These are phyloP conservation scores for Geotrichum australiense DNA, from an alignment of 1,139 yeast species.

Conservation along the genomic window DNA sequence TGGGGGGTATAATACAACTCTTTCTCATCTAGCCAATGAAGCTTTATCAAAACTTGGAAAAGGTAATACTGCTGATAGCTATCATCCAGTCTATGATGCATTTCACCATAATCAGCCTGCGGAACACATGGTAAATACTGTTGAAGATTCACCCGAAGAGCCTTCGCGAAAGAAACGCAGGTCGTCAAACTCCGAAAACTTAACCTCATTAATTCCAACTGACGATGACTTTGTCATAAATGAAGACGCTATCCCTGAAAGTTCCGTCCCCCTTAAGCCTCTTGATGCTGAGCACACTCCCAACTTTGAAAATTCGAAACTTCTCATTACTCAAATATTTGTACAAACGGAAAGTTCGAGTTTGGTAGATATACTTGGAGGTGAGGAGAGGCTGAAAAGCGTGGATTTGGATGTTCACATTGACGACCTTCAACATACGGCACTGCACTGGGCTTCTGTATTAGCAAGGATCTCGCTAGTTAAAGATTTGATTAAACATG, in stretches of 20 bases:
- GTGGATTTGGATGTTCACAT: conserved; percentile 61
- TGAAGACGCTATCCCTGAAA: conserved; percentile 23
- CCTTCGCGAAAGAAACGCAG: conserved; percentile 10
- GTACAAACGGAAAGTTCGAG: conserved; percentile 42
- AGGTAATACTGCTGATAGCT: conserved; percentile 4
- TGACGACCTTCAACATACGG: conserved; percentile 89
- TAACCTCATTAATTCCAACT: conserved; percentile 1
- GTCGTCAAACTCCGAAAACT: neutral
- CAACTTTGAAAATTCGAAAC: conserved; percentile 45
- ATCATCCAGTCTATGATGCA: conserved; percentile 4
- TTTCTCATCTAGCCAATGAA: conserved; percentile 15
- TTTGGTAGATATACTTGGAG: conserved; percentile 32
- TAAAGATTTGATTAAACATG: conserved; percentile 62
- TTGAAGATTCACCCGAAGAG: conserved; percentile 10
- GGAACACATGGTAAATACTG: conserved; percentile 2
- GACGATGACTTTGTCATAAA: conserved; percentile 30
- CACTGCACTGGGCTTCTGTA: conserved; percentile 95
- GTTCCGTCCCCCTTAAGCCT: conserved; percentile 44
- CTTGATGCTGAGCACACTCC: conserved; percentile 36
- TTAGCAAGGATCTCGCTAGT: conserved; percentile 73
- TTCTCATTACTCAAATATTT: conserved; percentile 50
- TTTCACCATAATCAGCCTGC: conserved; percentile 6
- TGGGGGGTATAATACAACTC: conserved; percentile 14
- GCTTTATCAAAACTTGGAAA: conserved; percentile 14
- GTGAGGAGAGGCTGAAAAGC: conserved; percentile 14